These are phyloP conservation scores for Camellia granthamiana DNA, from an alignment of 148 eudicot species.

Conservation along the genomic window DNA sequence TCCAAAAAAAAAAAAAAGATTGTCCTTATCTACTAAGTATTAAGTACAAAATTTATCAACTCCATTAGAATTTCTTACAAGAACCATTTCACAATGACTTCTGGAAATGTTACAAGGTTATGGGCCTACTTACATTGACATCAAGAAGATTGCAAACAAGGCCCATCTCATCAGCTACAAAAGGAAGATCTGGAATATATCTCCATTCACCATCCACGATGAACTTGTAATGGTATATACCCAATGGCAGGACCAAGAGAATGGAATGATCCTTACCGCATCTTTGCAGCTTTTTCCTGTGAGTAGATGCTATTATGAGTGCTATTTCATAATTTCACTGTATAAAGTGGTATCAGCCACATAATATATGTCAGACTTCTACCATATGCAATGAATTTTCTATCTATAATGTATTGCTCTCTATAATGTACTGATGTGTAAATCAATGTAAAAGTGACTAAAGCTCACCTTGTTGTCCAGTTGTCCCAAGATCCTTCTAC, in stretches of 20 bases:
- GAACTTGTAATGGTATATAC: constrained; percentile 76
- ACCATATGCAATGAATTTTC: not conserved
- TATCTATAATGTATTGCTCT: not conserved
- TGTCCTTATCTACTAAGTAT: not conserved
- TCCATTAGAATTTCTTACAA: not conserved
- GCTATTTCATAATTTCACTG: not conserved
- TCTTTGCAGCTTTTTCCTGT: constrained; percentile 65
- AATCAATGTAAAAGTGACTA: not conserved
- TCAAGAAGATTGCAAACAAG: constrained; percentile 66
- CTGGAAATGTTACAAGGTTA: not conserved
- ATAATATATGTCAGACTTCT: not conserved
- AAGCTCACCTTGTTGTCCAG: constrained; percentile 67
- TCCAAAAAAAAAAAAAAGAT: not conserved
- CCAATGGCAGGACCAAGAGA: constrained; percentile 78
- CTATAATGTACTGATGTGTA: too few relatives aligned
- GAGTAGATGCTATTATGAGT: not conserved
- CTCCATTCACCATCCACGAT: constrained; percentile 72
- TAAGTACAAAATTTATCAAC: not conserved
- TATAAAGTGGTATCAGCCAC: not conserved
- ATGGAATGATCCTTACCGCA: constrained; percentile 74
- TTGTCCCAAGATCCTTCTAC: constrained; percentile 96
- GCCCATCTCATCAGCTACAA: constrained; percentile 64
- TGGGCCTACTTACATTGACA: constrained; percentile 63
- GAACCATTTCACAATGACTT: not conserved
- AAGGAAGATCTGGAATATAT: constrained; percentile 71